Evolutionary conservation across 202 grass and related monocot genomes (phyloP).

Genomic region (Carex sylvatica): DNA sequence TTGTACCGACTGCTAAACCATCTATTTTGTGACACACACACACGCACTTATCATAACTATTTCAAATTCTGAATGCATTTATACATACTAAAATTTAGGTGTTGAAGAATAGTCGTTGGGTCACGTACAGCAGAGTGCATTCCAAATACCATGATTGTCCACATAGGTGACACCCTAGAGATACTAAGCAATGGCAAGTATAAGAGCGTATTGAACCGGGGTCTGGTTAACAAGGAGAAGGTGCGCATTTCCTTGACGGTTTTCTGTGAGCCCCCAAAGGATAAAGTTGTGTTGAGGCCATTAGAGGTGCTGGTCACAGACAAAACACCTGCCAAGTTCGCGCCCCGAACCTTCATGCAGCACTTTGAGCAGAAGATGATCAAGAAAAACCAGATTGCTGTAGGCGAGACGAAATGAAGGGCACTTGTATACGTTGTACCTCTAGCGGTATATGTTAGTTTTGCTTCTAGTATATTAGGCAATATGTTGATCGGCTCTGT

Average conservation of each 20-base stretch:
- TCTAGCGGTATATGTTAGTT: no score
- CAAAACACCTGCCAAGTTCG: constrained; percentile 26
- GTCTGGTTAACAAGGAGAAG: constrained; percentile 63
- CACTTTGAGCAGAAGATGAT: constrained; percentile 73
- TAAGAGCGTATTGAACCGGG: constrained; percentile 81
- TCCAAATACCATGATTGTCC: constrained; percentile 50
- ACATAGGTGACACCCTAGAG: constrained; percentile 74
- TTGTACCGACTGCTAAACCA: no score
- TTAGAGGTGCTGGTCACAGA: constrained; percentile 43
- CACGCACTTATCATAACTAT: no score
- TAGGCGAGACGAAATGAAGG: no score
- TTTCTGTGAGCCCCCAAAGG: constrained; percentile 71
- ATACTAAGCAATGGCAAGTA: constrained; percentile 76
- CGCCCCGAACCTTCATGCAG: constrained; percentile 60
- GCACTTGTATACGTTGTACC: no score
- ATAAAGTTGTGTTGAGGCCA: constrained; percentile 49
- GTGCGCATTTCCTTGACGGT: constrained; percentile 78
- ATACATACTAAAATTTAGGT: constrained; percentile 30
- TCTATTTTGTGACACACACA: no score
- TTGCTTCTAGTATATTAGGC: no score
- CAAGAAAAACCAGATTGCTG: constrained; percentile 42
- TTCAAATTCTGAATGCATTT: no score
- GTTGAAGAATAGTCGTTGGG: constrained; percentile 40
- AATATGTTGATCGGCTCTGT: no score
- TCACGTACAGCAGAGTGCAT: constrained; percentile 49